Evolutionary conservation across 371 early-diverging fungal genomes (phyloP), one percentile per base, ranked within the genome.

Genomic region (Mucor circinelloides): DNA sequence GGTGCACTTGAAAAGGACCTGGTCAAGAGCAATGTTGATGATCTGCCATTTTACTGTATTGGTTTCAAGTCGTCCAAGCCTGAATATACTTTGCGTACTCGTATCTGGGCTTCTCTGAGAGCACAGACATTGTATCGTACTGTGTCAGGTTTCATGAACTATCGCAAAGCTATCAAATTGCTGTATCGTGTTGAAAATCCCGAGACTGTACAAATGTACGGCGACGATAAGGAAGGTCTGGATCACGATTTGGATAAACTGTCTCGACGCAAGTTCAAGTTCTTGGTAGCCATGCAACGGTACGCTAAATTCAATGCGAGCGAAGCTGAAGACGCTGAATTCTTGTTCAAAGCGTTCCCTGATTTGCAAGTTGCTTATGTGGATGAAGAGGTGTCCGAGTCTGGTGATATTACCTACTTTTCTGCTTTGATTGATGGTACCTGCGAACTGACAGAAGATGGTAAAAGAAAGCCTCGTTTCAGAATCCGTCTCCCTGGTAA

Each of bases 121-220:
- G 90, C 94, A 17, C 95, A 95, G 75, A 96, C 96, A 0, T 79
- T 96, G 56, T 95, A 91, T 67, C 91, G 95, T 40, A 95, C 95
- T 3, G 90, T 95, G 8, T 89, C 91, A 32, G 95, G 96, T 0
- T 94, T 95, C 69, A 94, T 94, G 95, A 94, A 95, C 71, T 95
- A 95, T 66, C 84, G 87, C 56, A 92, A 91, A 70, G 94, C 95
- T 1, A 86, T 95, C 69, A 90, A 91, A 69, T 80, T 94, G 2
- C 78, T 95, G 12, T 90, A 91, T 63, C 89, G 91, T 3, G 90
- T 95, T 32, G 96, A 95, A 76, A 92, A 91, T 57, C 93, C 93
- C 6, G 92, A 92, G 63, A 83, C 89, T 52, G 86, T 89, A 12
- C 83, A 87, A 25, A 72, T 74, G 42, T 90, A 89, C 68, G 85